Percentiles rank a stretch among this genome's conserved stretches.
These are phyloP conservation scores for Cytospora piceae DNA, from an alignment of 2,329 filamentous ascomycete genomes.

Conservation along the genomic window DNA sequence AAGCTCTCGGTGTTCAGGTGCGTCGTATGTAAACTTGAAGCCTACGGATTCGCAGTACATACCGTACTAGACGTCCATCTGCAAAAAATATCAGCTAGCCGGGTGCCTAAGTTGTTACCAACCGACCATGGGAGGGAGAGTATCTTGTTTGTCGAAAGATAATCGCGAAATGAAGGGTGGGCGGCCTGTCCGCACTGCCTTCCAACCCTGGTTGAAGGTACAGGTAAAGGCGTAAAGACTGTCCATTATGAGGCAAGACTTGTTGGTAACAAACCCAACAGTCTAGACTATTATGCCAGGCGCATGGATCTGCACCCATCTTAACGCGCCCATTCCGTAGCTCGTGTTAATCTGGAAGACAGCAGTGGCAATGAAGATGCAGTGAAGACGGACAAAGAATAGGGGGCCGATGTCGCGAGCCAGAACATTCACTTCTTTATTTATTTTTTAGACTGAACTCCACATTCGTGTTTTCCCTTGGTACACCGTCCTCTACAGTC, in stretches of 20 bases:
- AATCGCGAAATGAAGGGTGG: background rate
- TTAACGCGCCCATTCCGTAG: background rate
- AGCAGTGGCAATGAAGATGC: background rate
- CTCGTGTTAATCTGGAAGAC: background rate
- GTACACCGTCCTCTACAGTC: background rate
- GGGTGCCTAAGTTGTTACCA: background rate
- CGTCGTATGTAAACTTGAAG: background rate
- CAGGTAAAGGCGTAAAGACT: background rate
- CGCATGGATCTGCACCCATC: background rate
- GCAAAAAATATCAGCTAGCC: background rate
- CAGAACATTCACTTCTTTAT: background rate
- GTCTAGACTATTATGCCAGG: background rate
- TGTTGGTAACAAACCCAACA: background rate
- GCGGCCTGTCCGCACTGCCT: background rate
- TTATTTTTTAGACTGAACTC: background rate
- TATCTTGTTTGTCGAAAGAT: background rate
- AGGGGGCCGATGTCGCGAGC: background rate
- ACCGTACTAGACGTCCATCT: background rate
- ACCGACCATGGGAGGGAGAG: background rate
- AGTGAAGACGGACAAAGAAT: background rate
- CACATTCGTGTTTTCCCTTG: background rate
- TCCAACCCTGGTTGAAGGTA: background rate
- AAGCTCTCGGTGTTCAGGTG: no score
- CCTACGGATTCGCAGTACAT: conserved; percentile 13
- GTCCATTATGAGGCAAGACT: background rate